Conservation (phyloP, 169 alveolate genomes). For the Babesia caballi region DNA sequence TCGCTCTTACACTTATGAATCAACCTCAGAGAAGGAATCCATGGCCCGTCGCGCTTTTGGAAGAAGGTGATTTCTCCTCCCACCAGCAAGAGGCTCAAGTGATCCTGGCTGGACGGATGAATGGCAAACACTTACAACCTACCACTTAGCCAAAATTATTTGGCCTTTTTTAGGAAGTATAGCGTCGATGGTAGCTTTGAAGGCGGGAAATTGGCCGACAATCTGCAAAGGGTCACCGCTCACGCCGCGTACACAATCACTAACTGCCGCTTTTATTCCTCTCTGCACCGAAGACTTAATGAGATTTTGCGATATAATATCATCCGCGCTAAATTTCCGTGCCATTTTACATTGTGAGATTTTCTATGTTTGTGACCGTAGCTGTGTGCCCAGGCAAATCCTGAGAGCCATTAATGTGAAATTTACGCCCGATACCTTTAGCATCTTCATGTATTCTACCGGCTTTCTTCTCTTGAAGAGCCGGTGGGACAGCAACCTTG, state of each 20-base stretch:
- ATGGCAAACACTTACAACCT: neutral
- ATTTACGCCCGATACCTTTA: neutral
- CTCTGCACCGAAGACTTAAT: slow-evolving; percentile 86
- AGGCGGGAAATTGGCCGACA: slow-evolving; percentile 40
- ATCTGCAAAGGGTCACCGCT: slow-evolving; percentile 6
- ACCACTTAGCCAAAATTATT: slow-evolving; percentile 83
- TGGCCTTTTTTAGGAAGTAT: slow-evolving; percentile 87
- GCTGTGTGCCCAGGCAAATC: slow-evolving; percentile 36
- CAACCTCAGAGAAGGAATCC: slow-evolving; percentile 92
- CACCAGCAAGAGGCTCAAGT: slow-evolving; percentile 74
- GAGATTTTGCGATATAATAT: slow-evolving; percentile 80
- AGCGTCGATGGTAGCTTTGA: slow-evolving; percentile 77
- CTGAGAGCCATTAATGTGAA: neutral
- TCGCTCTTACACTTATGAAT: slow-evolving; percentile 85
- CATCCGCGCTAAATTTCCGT: slow-evolving; percentile 69
- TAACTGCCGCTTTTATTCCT: slow-evolving; percentile 77
- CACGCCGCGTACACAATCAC: neutral
- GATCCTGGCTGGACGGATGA: slow-evolving; percentile 73
- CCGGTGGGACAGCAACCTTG: slow-evolving; percentile 8
- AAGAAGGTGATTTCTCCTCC: slow-evolving; percentile 82
- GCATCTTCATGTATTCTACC: neutral
- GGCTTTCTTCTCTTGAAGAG: neutral
- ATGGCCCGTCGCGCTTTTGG: slow-evolving; percentile 90
- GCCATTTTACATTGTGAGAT: slow-evolving; percentile 47
- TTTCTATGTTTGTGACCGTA: neutral